Percentiles rank a stretch among this genome's conserved stretches.
Conservation (phyloP, 495 filamentous ascomycete species). For the Penicillium fimorum region DNA sequence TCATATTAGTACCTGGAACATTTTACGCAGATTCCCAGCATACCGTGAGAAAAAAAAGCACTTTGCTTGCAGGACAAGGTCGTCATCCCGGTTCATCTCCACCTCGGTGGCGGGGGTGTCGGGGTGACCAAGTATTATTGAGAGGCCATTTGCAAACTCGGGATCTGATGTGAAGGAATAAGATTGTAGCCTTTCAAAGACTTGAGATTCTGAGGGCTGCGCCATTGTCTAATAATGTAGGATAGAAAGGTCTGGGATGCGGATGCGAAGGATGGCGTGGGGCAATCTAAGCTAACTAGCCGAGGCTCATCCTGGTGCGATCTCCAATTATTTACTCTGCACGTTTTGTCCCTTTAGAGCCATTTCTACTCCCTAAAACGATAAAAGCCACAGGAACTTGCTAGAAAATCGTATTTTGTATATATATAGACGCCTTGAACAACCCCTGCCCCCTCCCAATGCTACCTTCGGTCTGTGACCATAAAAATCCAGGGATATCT, state of each 20-base stretch:
- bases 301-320: background rate
- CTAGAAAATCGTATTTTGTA: background rate
- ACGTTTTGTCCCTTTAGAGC: background rate
- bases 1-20: background rate
- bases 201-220: background rate
- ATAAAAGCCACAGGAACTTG: background rate
- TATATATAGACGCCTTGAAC: background rate
- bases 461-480: background rate
- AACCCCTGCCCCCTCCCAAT: too few species aligned
- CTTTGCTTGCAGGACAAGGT: constrained; percentile 50
- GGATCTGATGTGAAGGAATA: constrained; percentile 44
- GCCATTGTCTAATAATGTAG: constrained; percentile 10
- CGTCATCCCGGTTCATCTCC: constrained; percentile 42
- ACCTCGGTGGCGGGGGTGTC: constrained; percentile 39
- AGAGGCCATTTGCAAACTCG: constrained; percentile 51
- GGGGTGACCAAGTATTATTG: constrained; percentile 47
- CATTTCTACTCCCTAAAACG: background rate
- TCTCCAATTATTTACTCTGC: background rate
- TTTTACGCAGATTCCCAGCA: background rate
- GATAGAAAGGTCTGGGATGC: background rate
- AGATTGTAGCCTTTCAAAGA: constrained; percentile 30
- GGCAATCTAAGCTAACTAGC: constrained; percentile 1
- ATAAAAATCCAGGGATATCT: constrained; percentile 5
- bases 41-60: constrained; percentile 56
- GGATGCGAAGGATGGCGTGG: constrained; percentile 15